These are phyloP conservation scores for Fusarium clavum DNA, from an alignment of 2,329 filamentous ascomycete species.

Conservation along the genomic window DNA sequence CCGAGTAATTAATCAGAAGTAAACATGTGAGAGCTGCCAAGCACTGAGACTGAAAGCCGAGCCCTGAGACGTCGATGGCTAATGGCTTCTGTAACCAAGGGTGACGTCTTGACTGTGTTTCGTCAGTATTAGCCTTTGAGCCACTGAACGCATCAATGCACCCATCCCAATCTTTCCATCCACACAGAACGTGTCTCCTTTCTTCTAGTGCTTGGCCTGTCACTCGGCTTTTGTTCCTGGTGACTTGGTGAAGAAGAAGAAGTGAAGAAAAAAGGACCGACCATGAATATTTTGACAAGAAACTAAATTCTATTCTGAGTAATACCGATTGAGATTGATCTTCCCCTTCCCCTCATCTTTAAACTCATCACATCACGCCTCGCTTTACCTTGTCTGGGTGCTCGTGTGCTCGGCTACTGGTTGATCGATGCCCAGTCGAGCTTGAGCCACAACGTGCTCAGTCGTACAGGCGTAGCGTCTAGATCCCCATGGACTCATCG, in stretches of 20 bases:
- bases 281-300: not conserved
- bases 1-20: conserved; percentile 5
- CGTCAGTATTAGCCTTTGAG: conserved; percentile 38
- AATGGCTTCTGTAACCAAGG: conserved; percentile 20
- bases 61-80: conserved; percentile 20
- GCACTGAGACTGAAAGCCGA: not conserved
- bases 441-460: conserved; percentile 29
- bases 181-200: not conserved
- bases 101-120: conserved; percentile 41
- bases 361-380: conserved; percentile 5
- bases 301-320: conserved; percentile 2
- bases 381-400: conserved; percentile 15
- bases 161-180: conserved; percentile 2
- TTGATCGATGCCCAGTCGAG: conserved; percentile 33
- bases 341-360: not conserved
- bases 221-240: not conserved
- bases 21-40: conserved; percentile 21
- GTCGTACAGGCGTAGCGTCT: conserved; percentile 39
- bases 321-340: conserved; percentile 5
- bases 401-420: conserved; percentile 19
- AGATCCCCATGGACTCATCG: conserved; percentile 28
- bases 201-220: not conserved
- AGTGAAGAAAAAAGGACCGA: not conserved
- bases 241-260: not conserved
- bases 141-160: conserved; percentile 42